Evolutionary conservation across 108 stramenopile genomes (phyloP).

Genomic region (Hondaea fermentalgiana): DNA sequence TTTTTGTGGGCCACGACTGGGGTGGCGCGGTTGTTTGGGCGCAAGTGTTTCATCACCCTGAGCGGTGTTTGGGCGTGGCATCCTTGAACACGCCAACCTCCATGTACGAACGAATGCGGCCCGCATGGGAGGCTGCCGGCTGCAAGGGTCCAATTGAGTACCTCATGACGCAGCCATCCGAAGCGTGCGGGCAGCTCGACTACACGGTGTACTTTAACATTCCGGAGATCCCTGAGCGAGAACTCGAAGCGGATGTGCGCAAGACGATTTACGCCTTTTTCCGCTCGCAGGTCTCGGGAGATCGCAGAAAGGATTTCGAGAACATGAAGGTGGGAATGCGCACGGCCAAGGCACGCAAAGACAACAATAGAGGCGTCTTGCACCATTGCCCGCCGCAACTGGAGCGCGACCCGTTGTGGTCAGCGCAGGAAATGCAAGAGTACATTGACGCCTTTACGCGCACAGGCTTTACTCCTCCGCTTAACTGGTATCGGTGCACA

Average conservation of each 20-base stretch:
- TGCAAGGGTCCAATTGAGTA: background rate
- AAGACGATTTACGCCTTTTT: background rate
- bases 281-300: background rate
- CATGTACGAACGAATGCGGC: background rate
- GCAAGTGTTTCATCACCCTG: background rate
- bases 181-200: background rate
- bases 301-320: background rate
- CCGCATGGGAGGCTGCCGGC: background rate
- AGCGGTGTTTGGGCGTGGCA: background rate
- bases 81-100: background rate
- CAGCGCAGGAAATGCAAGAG: background rate
- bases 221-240: background rate
- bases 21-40: constrained; percentile 4
- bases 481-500: background rate
- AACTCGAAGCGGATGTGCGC: background rate
- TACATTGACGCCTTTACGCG: background rate
- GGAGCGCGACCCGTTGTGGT: background rate
- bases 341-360: background rate
- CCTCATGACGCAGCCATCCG: background rate
- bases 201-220: background rate
- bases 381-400: background rate
- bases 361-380: background rate
- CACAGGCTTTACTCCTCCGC: background rate
- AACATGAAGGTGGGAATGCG: constrained; percentile 12
- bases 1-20: constrained; percentile 8